These are phyloP conservation scores for Nidularia pulvinata DNA, from an alignment of 768 basidiomycete species.

Conservation along the genomic window DNA sequence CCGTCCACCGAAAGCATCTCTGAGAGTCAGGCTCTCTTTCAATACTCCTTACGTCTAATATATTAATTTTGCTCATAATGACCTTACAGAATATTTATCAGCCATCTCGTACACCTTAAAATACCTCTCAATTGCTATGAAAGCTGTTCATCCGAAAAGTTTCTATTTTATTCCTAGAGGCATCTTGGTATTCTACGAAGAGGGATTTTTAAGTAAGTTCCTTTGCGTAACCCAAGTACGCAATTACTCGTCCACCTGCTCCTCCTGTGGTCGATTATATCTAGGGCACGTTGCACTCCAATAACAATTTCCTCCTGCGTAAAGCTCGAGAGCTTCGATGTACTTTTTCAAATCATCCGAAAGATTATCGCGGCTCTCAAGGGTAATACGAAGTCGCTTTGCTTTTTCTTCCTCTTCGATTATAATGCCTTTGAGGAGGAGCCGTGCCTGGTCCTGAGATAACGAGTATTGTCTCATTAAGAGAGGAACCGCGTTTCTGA, in stretches of 20 bases:
- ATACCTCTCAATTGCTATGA: too few relatives aligned
- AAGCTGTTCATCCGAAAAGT: too few relatives aligned
- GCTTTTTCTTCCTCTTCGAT: slow-evolving; percentile 15
- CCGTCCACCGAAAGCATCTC: too few relatives aligned
- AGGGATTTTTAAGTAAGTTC: too few relatives aligned
- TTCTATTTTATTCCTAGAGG: too few relatives aligned
- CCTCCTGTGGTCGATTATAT: slow-evolving; percentile 14
- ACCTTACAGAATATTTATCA: too few relatives aligned
- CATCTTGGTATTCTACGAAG: too few relatives aligned
- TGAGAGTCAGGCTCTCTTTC: too few relatives aligned
- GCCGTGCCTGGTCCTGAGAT: slow-evolving; percentile 6
- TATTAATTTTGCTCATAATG: too few relatives aligned
- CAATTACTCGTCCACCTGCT: background rate
- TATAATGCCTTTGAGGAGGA: slow-evolving; percentile 15
- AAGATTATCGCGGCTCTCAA: slow-evolving; percentile 2
- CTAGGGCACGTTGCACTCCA: slow-evolving; percentile 20
- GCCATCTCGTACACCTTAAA: too few relatives aligned
- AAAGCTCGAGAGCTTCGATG: slow-evolving; percentile 15
- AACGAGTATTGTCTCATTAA: slow-evolving; percentile 16
- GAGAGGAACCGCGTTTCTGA: slow-evolving; percentile 15
- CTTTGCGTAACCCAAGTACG: too few relatives aligned
- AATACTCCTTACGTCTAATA: too few relatives aligned
- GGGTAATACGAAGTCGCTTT: slow-evolving; percentile 5
- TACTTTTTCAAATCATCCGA: slow-evolving; percentile 10
- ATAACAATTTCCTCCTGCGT: slow-evolving; percentile 15